Conservation (phyloP, 345 rosid species). For the Rubroshorea leprosula region DNA sequence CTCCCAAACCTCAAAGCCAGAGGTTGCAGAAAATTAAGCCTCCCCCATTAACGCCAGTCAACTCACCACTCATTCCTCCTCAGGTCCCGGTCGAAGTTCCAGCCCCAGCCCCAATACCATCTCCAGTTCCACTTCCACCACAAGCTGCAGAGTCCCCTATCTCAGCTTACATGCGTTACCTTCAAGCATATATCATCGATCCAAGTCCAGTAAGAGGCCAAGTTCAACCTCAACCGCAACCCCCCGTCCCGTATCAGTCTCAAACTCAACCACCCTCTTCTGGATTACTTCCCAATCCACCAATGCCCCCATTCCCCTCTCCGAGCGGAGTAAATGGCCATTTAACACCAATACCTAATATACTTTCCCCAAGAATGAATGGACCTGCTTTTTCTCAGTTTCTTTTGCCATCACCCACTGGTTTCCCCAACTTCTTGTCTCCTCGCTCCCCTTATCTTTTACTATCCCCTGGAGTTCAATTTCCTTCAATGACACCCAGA, state of each 20-base stretch:
- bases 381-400: conserved; percentile 82
- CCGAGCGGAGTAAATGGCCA: conserved; percentile 60
- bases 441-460: conserved; percentile 66
- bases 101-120: conserved; percentile 24
- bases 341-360: conserved; percentile 33
- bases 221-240: conserved; percentile 25
- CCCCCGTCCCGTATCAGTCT: conserved; percentile 19
- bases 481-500: conserved; percentile 70
- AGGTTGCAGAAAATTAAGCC: conserved; percentile 87
- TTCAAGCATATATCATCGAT: conserved; percentile 51
- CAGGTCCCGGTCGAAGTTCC: conserved; percentile 27
- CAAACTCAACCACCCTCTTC: conserved; percentile 33
- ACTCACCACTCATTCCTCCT: conserved; percentile 45
- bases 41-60: conserved; percentile 62
- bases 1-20: conserved; percentile 67
- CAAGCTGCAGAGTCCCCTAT: conserved; percentile 69
- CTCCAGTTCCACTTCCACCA: conserved; percentile 28
- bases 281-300: conserved; percentile 48
- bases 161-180: conserved; percentile 81
- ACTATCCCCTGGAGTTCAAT: conserved; percentile 76
- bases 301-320: conserved; percentile 35
- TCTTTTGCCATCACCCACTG: conserved; percentile 61
- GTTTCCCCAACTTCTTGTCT: conserved; percentile 54
- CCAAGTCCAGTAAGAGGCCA: conserved; percentile 45
- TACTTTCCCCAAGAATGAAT: conserved; percentile 46